These are phyloP conservation scores for Cynara cardunculus DNA, from an alignment of 129 eudicot genomes.

Conservation along the genomic window DNA sequence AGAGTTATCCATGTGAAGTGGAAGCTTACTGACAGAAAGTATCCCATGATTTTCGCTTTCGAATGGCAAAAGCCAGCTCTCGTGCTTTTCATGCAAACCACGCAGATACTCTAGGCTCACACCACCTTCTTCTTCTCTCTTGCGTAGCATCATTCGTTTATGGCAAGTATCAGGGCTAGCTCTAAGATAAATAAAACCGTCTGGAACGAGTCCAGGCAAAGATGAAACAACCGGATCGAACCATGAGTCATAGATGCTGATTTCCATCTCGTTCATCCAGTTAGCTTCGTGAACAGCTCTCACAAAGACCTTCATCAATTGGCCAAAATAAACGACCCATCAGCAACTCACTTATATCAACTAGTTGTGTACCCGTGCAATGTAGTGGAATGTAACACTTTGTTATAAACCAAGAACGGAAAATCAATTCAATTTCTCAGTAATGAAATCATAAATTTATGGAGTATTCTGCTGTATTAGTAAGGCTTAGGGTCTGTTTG, in stretches of 20 bases:
- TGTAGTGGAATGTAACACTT: not conserved
- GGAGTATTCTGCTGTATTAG: not conserved
- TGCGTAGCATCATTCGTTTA: conserved; percentile 65
- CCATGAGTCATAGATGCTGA: conserved; percentile 80
- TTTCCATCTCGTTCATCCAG: conserved; percentile 88
- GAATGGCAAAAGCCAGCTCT: conserved; percentile 72
- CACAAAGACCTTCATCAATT: conserved; percentile 58
- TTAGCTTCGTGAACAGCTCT: conserved; percentile 87
- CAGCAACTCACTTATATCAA: not conserved
- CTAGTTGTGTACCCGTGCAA: not conserved
- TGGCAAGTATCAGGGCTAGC: conserved; percentile 85
- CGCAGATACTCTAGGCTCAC: conserved; percentile 68
- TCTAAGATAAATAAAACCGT: conserved; percentile 70
- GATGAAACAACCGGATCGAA: conserved; percentile 71
- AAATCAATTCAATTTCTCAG: too few species aligned
- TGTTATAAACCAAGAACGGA: not conserved
- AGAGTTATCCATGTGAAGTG: conserved; percentile 38
- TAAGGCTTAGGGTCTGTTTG: not conserved
- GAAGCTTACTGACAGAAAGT: conserved; percentile 52
- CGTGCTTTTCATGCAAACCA: conserved; percentile 73
- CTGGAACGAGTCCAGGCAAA: conserved; percentile 73
- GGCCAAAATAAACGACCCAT: not conserved
- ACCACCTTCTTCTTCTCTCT: conserved; percentile 69
- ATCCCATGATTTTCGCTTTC: conserved; percentile 54
- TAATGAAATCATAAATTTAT: not conserved